A percentile compares a stretch with the other conserved stretches of the same genome.
Evolutionary conservation across 805 yeast genomes (phyloP).

Genomic region (Saccharomyces kudriavzevii): DNA sequence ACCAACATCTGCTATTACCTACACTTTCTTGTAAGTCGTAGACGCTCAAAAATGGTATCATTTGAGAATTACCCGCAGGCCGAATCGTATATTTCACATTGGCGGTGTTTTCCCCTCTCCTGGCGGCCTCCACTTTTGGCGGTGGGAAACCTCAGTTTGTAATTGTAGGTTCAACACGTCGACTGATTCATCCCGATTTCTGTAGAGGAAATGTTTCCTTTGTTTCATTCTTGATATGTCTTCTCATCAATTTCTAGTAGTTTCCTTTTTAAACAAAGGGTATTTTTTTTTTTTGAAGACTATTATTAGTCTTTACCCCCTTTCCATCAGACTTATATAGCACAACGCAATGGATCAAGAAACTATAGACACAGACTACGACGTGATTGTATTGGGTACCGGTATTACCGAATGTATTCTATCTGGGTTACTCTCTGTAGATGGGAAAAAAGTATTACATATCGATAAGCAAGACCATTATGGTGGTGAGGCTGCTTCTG

Average conservation of each 20-base stretch:
- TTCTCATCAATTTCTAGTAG: neutral
- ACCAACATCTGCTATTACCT: neutral
- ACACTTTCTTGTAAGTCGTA: neutral
- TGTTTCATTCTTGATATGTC: neutral
- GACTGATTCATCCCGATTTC: neutral
- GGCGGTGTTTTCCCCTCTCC: neutral
- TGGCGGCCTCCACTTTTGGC: neutral
- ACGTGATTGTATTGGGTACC: conserved; percentile 87
- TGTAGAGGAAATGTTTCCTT: neutral
- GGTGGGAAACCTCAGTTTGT: neutral
- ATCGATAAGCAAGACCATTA: conserved; percentile 94
- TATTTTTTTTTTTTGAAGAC: neutral
- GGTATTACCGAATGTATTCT: conserved; percentile 97
- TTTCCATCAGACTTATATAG: neutral
- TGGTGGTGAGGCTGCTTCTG: conserved; percentile 86
- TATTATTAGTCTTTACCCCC: neutral
- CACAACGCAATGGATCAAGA: conserved; percentile 15
- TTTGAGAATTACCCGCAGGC: neutral
- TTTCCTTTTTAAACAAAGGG: neutral
- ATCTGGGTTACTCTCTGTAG: conserved; percentile 91
- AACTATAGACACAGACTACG: conserved; percentile 89
- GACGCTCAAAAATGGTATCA: neutral
- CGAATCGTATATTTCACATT: neutral
- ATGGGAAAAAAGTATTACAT: conserved; percentile 94
- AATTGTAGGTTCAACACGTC: neutral